Conservation (phyloP, 1,284 basidiomycete species). For the Heliocybe sulcata region DNA sequence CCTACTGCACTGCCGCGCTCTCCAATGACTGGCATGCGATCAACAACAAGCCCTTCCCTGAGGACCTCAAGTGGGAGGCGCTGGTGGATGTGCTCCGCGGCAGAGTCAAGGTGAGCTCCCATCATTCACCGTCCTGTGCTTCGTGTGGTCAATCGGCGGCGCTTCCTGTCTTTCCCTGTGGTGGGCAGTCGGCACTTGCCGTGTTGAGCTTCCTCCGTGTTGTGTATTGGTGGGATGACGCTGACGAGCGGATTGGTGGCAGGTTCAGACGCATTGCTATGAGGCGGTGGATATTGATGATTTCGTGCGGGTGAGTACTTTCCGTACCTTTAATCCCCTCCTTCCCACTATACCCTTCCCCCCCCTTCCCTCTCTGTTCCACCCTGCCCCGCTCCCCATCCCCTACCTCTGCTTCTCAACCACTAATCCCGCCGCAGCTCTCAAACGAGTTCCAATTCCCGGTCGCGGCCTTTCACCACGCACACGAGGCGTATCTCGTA, state of each 20-base stretch:
- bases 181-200: too few species aligned
- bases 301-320: constrained; percentile 54
- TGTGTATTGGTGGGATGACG: constrained; percentile 1
- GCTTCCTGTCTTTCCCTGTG: too few species aligned
- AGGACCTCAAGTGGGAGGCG: constrained; percentile 77
- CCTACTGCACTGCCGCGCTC: constrained; percentile 54
- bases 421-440: constrained; percentile 30
- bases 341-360: not conserved
- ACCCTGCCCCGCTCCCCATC: not conserved
- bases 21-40: constrained; percentile 50
- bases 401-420: not conserved
- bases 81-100: constrained; percentile 84
- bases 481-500: constrained; percentile 80
- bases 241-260: not conserved
- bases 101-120: constrained; percentile 67
- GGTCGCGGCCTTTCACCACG: constrained; percentile 81
- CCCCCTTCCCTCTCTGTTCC: too few species aligned
- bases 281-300: constrained; percentile 75
- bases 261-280: constrained; percentile 79
- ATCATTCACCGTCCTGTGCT: too few species aligned
- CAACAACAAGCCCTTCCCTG: constrained; percentile 57
- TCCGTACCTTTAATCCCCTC: not conserved
- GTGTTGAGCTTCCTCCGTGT: too few species aligned
- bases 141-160: too few species aligned
- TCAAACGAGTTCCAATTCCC: constrained; percentile 78